Evolutionary conservation across 345 rosid species (phyloP).

Genomic region (Acer saccharum): DNA sequence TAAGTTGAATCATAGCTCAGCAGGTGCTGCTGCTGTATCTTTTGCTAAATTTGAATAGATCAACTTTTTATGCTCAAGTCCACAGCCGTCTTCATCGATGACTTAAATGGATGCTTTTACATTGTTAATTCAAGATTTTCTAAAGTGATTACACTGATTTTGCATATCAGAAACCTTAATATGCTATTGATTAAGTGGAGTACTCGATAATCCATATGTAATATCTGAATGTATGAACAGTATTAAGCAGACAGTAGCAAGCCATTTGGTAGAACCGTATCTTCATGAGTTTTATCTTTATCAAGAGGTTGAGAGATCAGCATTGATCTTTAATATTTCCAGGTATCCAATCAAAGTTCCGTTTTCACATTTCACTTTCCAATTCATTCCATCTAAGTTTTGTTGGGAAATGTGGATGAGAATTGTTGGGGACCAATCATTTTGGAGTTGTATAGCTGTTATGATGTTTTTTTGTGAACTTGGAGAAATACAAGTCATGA

Average conservation of each 20-base stretch:
- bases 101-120: not conserved
- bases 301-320: not conserved
- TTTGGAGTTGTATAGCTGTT: constrained; percentile 7
- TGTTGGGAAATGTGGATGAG: not conserved
- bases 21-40: not conserved
- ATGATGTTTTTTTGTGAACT: not conserved
- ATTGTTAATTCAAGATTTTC: not conserved
- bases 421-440: constrained; percentile 20
- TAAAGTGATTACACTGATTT: not conserved
- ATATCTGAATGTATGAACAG: not conserved
- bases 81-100: not conserved
- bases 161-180: not conserved
- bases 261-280: not conserved
- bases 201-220: not conserved
- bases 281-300: not conserved
- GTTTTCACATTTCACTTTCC: not conserved
- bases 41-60: not conserved
- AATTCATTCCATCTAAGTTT: not conserved
- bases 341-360: not conserved
- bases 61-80: not conserved
- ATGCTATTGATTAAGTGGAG: not conserved
- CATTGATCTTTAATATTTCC: not conserved
- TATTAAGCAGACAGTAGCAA: not conserved
- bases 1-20: not conserved
- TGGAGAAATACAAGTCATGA: constrained; percentile 3